These are phyloP conservation scores for Celoporthe dispersa DNA, from an alignment of 2,329 filamentous ascomycete genomes.

Conservation along the genomic window DNA sequence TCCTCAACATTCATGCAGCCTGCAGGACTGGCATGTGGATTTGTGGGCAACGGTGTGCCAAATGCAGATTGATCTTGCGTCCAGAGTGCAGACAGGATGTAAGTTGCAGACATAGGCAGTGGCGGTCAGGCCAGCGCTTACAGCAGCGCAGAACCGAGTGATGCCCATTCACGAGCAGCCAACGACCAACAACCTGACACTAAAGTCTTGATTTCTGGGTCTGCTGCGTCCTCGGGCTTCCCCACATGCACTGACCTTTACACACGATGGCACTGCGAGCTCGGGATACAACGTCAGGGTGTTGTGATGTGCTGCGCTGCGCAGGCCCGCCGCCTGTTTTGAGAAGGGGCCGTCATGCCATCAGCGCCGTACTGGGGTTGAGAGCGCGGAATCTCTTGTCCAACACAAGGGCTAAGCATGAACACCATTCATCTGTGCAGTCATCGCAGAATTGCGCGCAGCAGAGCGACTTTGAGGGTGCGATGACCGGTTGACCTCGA, in stretches of 20 bases:
- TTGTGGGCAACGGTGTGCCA: background rate
- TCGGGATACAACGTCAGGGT: background rate
- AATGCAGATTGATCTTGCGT: background rate
- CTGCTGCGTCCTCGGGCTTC: background rate
- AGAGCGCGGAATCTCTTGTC: conserved; percentile 5
- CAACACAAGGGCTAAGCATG: conserved; percentile 11
- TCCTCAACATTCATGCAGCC: background rate
- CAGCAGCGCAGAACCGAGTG: background rate
- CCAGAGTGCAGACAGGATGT: conserved; percentile 3
- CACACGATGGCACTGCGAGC: conserved; percentile 20
- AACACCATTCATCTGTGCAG: conserved; percentile 2
- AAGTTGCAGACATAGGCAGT: background rate
- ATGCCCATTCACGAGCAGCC: background rate
- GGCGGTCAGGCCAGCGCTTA: conserved; percentile 8
- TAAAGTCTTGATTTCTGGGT: background rate
- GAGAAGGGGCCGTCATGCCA: background rate
- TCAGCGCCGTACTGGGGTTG: conserved; percentile 7
- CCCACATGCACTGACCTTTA: background rate
- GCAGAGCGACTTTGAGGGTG: background rate
- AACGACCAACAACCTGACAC: background rate
- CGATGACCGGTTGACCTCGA: conserved; percentile 6
- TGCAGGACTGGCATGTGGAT: background rate
- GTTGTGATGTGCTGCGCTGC: conserved; percentile 19
- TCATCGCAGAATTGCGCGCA: background rate
- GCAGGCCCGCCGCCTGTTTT: background rate